phyloP scores from a whole-genome alignment of 2,329 filamentous ascomycete species.

The Ceratocystis diversiconidia region DNA sequence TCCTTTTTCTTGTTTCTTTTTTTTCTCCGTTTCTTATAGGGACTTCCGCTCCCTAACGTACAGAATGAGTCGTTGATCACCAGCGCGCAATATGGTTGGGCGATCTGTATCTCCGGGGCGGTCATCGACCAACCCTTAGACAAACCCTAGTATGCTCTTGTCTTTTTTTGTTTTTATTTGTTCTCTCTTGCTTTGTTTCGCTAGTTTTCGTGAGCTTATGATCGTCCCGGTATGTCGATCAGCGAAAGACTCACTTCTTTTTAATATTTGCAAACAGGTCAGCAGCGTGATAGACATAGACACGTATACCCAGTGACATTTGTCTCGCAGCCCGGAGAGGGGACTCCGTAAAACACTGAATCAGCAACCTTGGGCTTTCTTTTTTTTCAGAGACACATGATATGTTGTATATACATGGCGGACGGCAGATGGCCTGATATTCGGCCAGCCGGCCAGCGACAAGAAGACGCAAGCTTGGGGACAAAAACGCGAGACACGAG shows the following conservation, averaged over 20 bases:
- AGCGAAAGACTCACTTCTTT: not conserved
- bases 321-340: too few relatives aligned
- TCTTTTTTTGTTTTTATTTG: not conserved
- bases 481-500: too few relatives aligned
- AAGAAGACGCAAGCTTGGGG: too few relatives aligned
- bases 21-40: conserved; percentile 6
- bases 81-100: not conserved
- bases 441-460: too few relatives aligned
- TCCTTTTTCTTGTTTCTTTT: conserved; percentile 6
- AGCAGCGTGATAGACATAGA: not conserved
- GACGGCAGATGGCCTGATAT: too few relatives aligned
- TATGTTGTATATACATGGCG: too few relatives aligned
- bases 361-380: not conserved
- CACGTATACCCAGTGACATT: too few relatives aligned
- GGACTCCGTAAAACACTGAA: too few relatives aligned
- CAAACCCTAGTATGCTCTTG: not conserved
- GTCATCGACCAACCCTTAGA: not conserved
- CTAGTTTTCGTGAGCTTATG: not conserved
- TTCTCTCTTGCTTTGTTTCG: not conserved
- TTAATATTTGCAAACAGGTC: not conserved
- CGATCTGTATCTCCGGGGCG: not conserved
- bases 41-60: not conserved
- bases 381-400: not conserved
- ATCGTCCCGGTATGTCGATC: not conserved
- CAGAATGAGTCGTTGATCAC: not conserved